Evolutionary conservation across 2,329 filamentous ascomycete species (phyloP), one percentile per base, ranked within the genome.

Genomic region (Calonectria leucothoes): DNA sequence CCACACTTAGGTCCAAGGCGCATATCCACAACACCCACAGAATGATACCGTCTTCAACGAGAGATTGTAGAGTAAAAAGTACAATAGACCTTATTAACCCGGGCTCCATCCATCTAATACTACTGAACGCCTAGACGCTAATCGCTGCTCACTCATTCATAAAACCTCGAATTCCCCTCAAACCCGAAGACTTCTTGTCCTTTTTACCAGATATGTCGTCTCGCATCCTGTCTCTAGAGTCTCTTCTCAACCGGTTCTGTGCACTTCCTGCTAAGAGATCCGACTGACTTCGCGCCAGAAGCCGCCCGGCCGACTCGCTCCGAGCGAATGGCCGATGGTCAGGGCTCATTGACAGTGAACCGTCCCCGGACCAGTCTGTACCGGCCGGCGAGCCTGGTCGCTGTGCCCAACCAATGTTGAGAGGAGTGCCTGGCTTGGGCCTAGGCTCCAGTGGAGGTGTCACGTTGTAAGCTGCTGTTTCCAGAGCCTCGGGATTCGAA

Each of bases 231-330:
- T 89, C 87, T 73, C 89, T 90, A 12, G 79, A 80, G 33, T 90
- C 88, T 76, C 89, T 88, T 4, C 86, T 86, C 1, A 85, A 80
- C 35, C 85, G 80, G 77, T 87, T 89, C 75, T 89, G 88, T 11
- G 88, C 83, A 27, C 88, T 87, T 23, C 88, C 88, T 87, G 77
- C 25, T 59, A 65, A 73, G 23, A 69, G 31, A 33, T 82, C 77
- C 35, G 76, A 78, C 55, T 78, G 76, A 63, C 77, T 77, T 42
- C 75, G 70, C 23, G 73, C 73, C 55, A 75, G 71, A 52, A 74
- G 65, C 17, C 74, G 71, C n/a, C 73, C 76, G 6, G 70, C 51
- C 20, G 75, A 83, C 83, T 85, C 82, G 86, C 88, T 85, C 84
- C 86, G 83, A 42, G 88, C 85, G 76, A 88, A 85, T 72, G 86